phyloP scores from a whole-genome alignment of 2,329 filamentous ascomycete genomes.

The Fusarium chuoi region DNA sequence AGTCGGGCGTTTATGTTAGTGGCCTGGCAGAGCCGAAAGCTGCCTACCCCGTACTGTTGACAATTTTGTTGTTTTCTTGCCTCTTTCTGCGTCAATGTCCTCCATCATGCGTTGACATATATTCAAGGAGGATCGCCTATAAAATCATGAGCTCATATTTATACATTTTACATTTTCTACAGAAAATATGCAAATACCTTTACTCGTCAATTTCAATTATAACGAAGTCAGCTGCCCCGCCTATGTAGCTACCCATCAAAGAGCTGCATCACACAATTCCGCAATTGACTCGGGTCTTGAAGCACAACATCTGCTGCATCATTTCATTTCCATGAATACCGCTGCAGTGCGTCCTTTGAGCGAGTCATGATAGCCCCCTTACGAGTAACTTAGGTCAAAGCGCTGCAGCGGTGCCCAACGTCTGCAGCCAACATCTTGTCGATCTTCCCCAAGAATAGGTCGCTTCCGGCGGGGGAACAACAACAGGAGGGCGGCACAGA shows the following conservation, averaged over 20 bases:
- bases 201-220: rapidly evolving
- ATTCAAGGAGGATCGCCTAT: rapidly evolving
- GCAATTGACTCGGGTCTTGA: no score
- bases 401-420: neutral
- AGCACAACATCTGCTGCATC: neutral
- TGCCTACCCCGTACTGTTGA: neutral
- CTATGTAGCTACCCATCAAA: rapidly evolving
- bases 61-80: neutral
- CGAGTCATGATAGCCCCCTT: neutral
- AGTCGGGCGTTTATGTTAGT: neutral
- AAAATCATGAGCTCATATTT: rapidly evolving
- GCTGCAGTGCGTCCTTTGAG: neutral
- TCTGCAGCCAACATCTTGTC: neutral
- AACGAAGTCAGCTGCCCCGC: no score
- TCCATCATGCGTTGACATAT: rapidly evolving
- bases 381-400: neutral
- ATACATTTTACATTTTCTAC: neutral
- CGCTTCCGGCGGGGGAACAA: no score
- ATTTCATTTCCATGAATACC: rapidly evolving
- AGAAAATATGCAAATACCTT: rapidly evolving
- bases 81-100: neutral
- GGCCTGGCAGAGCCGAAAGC: neutral
- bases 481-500: neutral
- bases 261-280: no score
- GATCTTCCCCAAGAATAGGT: neutral